Evolutionary conservation across 305 asterid species (phyloP), one percentile per base, ranked within the genome.

Genomic region (Stenogyne calaminthoides): DNA sequence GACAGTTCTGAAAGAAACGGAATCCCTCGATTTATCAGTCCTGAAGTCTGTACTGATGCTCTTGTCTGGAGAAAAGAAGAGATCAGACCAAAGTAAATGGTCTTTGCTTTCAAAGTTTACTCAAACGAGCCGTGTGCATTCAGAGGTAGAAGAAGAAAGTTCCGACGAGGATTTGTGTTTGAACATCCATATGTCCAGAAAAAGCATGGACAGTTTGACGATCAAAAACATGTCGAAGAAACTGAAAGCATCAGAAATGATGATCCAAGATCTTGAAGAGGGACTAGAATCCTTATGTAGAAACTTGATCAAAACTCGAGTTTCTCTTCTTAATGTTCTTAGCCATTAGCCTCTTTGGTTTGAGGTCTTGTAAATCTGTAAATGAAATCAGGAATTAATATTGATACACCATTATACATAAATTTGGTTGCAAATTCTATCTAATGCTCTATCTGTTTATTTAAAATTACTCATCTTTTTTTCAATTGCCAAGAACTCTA

Each of bases 321-420:
- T 70, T 40, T 69, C 75, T n/a, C 79, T 80, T 49, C 84, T 80
- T 47, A 80, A 80, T 76, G 54, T 22, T 62, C 67, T 79, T 8
- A 79, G 75, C 68, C 64, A 75, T 42, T 76, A 39, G 56, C 19
- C 54, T 15, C 10, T 25, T 20, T 3, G 39, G 7, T 12, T 63
- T 16, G 51, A 3, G 12, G 12, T 18, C 11, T 2, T 47, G 22
- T 18, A 74, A 16, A 11, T 29, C 11, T 64, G 25, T 56, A 42
- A 18, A 55, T 56, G 59, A 58, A 12, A 47, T n/a, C 18, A 3
- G 37, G 49, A 11, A 42, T 56, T 4, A 8, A 67, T 67, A 46
- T 6, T 18, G 4, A 64, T 25, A 39, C 44, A 7, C 18, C 12
- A 27, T 58, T 57, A 57, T n/a, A 9, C 4, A 22, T 57, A 22